A percentile compares a stretch with the other conserved stretches of the same genome.
Conservation (phyloP, 441 rosid species). For the Corymbia citriodora region DNA sequence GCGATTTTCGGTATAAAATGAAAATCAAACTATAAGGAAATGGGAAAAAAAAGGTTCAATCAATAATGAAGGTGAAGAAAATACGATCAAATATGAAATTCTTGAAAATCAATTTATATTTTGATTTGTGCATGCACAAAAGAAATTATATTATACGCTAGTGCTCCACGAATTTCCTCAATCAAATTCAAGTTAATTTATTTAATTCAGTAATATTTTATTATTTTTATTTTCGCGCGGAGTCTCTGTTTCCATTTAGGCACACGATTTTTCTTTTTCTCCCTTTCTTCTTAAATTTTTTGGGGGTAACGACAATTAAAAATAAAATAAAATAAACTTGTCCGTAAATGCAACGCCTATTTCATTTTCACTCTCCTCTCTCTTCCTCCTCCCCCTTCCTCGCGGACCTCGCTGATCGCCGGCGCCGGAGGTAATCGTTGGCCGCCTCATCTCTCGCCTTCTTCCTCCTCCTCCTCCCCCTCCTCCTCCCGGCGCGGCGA, state of each 20-base stretch:
- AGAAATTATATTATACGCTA: fast-evolving
- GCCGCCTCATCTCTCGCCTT: not conserved
- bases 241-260: not conserved
- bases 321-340: not conserved
- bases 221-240: not conserved
- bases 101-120: not conserved
- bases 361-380: not conserved
- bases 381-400: not conserved
- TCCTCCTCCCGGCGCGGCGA: not conserved
- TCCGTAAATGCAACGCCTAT: not conserved
- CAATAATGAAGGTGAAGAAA: not conserved
- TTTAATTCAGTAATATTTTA: fast-evolving
- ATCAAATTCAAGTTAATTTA: not conserved
- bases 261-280: not conserved
- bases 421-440: not conserved
- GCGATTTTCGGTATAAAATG: not conserved
- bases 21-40: not conserved
- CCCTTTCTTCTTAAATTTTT: not conserved
- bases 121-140: not conserved
- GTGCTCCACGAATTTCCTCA: not conserved
- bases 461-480: not conserved
- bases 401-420: not conserved
- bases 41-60: not conserved
- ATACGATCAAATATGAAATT: not conserved
- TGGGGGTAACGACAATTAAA: not conserved